Evolutionary conservation across 2,329 filamentous ascomycete species (phyloP), one percentile per base, ranked within the genome.

Genomic region (Podosphaera fusca): DNA sequence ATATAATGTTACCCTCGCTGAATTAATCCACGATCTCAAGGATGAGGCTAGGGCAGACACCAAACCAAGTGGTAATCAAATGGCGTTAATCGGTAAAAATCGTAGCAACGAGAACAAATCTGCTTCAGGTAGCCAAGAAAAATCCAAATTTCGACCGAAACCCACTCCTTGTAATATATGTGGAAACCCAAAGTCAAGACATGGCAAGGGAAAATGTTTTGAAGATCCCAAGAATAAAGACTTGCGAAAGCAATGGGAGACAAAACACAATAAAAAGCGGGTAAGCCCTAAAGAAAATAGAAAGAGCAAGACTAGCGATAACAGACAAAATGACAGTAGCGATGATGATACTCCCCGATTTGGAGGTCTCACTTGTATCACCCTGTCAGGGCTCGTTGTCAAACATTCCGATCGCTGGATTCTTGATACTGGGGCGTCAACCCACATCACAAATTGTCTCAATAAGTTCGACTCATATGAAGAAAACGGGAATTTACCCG

Each of bases 221-320:
- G 51, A 54, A 54, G 51, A 54, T 34, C 51, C 51, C 10, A 54
- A 54, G 31, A 52, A 54, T 34, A 54, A 38, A 42, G 29, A 54
- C 29, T 21, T 35, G 31, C 34, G 31, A 35, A 21, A 21, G n/a
- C 36, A 34, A 33, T 34, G 50, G 50, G 50, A 52, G 29, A n/a
- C 4, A n/a, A 35, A 6, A 35, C 34, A 36, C 29, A 52, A 34
- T 6, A 36, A 52, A 36, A 51, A 34, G 14, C 35, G 30, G 50
- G 33, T 31, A 30, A 52, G 8, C 33, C 35, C 7, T 33, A 52
- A 33, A 52, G n/a, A 29, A 35, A 29, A 31, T 10, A 30, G 35
- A 36, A 52, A 52, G 50, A 35, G 33, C 12, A 52, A 30, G 12
- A 9, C 30, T 53, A 33, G 10, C 30, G 30, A 53, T 10, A 53